Conservation (phyloP, 768 basidiomycete species). For the Auricularia sp. region DNA sequence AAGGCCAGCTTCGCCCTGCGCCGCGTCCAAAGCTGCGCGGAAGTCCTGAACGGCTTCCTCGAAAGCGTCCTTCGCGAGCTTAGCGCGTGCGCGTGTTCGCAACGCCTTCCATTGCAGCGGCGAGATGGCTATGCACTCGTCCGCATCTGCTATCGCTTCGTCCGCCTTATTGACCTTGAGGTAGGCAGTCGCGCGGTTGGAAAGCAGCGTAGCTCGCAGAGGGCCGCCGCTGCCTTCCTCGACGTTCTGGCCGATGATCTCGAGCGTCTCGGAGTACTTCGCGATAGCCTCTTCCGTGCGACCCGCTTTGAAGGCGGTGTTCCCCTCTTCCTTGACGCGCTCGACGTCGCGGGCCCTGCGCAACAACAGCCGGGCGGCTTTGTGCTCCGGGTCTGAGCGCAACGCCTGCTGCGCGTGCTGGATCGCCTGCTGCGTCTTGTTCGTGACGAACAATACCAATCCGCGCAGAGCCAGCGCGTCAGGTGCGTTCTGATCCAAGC, state of each 20-base stretch:
- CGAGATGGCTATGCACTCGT: constrained; percentile 51
- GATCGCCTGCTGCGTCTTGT: constrained; percentile 59
- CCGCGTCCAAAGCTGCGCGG: constrained; percentile 68
- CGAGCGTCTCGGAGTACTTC: constrained; percentile 60
- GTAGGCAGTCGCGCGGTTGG: constrained; percentile 75
- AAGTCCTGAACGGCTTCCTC: constrained; percentile 68
- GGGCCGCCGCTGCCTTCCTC: constrained; percentile 74
- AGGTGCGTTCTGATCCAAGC: constrained; percentile 61
- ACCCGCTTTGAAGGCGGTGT: constrained; percentile 57
- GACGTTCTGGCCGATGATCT: constrained; percentile 45
- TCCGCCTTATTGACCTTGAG: constrained; percentile 61
- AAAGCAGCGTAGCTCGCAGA: constrained; percentile 68
- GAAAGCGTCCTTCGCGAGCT: constrained; percentile 64
- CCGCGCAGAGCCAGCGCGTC: constrained; percentile 74
- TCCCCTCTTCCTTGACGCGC: constrained; percentile 76
- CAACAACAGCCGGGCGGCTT: constrained; percentile 56
- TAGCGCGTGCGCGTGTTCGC: constrained; percentile 74
- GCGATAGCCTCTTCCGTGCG: constrained; percentile 51
- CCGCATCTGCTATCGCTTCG: constrained; percentile 64
- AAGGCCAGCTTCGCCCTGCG: constrained; percentile 46
- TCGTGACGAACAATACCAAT: constrained; percentile 64
- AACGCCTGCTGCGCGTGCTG: constrained; percentile 65
- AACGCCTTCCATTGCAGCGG: constrained; percentile 74
- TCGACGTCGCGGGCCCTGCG: constrained; percentile 79
- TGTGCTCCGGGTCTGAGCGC: constrained; percentile 68